phyloP scores from a whole-genome alignment of 169 alveolate genomes.

The Plasmodium blacklocki region DNA sequence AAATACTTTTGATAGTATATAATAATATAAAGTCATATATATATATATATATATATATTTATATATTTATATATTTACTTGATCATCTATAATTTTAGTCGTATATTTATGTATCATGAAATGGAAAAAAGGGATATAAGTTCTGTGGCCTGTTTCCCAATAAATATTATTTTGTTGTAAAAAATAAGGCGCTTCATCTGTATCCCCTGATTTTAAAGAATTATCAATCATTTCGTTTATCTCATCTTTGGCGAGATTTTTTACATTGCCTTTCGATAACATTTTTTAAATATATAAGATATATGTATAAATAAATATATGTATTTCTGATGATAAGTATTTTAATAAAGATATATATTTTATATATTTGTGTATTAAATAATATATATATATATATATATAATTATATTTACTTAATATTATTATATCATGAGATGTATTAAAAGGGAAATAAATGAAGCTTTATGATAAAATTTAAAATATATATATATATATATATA shows the following conservation, averaged over 20 bases:
- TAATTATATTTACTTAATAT: neutral
- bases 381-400: neutral
- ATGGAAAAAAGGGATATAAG: slow-evolving; percentile 90
- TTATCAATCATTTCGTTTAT: slow-evolving; percentile 37
- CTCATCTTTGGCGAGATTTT: slow-evolving; percentile 4
- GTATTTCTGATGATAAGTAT: too few species aligned
- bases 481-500: slow-evolving; percentile 2
- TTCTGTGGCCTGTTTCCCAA: slow-evolving; percentile 93
- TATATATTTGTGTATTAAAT: neutral
- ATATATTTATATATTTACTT: slow-evolving; percentile 60
- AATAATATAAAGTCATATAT: too few species aligned
- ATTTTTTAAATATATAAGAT: neutral
- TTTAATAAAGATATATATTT: too few species aligned
- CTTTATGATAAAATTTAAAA: neutral
- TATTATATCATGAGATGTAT: neutral
- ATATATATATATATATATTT: too few species aligned
- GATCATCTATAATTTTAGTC: slow-evolving; percentile 89
- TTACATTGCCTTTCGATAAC: neutral
- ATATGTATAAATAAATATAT: too few species aligned
- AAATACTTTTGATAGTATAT: too few species aligned
- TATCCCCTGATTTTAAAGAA: slow-evolving; percentile 45
- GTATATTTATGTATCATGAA: slow-evolving; percentile 84
- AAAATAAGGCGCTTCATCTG: slow-evolving; percentile 54
- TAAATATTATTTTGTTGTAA: slow-evolving; percentile 88
- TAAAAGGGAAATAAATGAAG: neutral